phyloP scores from a whole-genome alignment of 1,284 basidiomycete genomes.

The Leucoagaricus sp. region DNA sequence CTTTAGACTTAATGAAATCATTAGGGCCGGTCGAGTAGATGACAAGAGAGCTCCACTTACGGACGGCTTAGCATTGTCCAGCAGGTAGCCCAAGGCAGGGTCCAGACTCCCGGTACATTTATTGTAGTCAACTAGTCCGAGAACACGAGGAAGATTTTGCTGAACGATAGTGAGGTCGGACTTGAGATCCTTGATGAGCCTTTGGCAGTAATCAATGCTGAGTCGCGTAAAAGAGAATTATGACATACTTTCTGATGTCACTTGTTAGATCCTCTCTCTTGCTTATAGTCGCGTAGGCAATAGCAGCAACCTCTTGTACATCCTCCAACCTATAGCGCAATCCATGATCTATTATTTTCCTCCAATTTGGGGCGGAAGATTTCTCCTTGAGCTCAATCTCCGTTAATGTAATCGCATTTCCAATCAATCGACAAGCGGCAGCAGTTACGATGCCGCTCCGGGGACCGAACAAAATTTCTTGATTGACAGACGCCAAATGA shows the following conservation, averaged over 20 bases:
- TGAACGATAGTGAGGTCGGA: conserved; percentile 58
- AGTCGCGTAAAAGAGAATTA: background rate
- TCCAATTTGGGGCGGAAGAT: conserved; percentile 60
- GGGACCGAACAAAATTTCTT: conserved; percentile 60
- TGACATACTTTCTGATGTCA: conserved; percentile 62
- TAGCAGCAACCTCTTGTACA: conserved; percentile 78
- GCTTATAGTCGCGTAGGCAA: conserved; percentile 68
- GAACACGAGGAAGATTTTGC: conserved; percentile 76
- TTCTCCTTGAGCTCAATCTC: conserved; percentile 48
- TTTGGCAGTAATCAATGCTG: conserved; percentile 28
- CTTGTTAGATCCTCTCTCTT: conserved; percentile 61
- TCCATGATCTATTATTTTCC: conserved; percentile 68
- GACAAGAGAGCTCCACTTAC: conserved; percentile 38
- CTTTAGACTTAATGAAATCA: conserved; percentile 37
- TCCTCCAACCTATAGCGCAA: conserved; percentile 65
- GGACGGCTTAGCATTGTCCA: conserved; percentile 55
- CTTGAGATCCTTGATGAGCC: conserved; percentile 69
- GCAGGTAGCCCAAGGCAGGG: conserved; percentile 56
- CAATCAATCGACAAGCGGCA: conserved; percentile 76
- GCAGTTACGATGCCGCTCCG: conserved; percentile 76
- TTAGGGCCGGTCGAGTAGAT: conserved; percentile 15
- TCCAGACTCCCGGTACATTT: conserved; percentile 52
- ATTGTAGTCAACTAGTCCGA: conserved; percentile 75
- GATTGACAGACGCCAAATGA: conserved; percentile 54
- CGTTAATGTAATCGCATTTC: conserved; percentile 57